Evolutionary conservation across 164 flowering plant species (phyloP).

Genomic region (Tetrastigma voinierianum): DNA sequence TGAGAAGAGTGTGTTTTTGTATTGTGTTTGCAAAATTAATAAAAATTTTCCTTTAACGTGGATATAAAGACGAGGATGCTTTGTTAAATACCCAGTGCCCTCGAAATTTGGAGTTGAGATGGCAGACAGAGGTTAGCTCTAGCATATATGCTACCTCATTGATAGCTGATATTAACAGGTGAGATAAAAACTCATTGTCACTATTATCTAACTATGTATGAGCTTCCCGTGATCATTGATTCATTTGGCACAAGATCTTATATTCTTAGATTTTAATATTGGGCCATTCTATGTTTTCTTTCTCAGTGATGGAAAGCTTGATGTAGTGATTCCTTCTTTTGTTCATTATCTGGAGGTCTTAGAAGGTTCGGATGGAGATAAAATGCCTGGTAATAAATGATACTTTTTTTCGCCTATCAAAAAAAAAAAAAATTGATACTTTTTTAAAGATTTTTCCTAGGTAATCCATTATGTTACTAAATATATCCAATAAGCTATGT

Average conservation of each 20-base stretch:
- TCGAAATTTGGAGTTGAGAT: constrained; percentile 82
- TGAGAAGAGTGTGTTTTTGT: neutral
- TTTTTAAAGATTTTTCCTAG: no score
- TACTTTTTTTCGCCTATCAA: no score
- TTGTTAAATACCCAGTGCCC: constrained; percentile 90
- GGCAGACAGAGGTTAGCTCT: constrained; percentile 98
- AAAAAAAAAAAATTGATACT: no score
- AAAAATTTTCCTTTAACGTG: neutral
- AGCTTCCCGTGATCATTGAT: neutral
- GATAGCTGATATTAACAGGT: no score
- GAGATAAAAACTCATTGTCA: no score
- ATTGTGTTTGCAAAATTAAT: neutral
- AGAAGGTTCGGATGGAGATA: constrained; percentile 99
- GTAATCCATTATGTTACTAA: no score
- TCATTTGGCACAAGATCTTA: neutral
- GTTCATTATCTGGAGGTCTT: constrained; percentile 97
- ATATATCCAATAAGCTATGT: no score
- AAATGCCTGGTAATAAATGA: constrained; percentile 69
- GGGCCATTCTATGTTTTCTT: constrained; percentile 1
- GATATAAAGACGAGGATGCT: constrained; percentile 77
- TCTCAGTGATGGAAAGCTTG: constrained; percentile 94
- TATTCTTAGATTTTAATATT: neutral
- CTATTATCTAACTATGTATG: no score
- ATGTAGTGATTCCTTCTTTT: constrained; percentile 93
- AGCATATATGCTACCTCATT: no score